Percentiles rank a stretch among this genome's conserved stretches.
These are phyloP conservation scores for Quillaja saponaria DNA, from an alignment of 306 rosid genomes.

Conservation along the genomic window DNA sequence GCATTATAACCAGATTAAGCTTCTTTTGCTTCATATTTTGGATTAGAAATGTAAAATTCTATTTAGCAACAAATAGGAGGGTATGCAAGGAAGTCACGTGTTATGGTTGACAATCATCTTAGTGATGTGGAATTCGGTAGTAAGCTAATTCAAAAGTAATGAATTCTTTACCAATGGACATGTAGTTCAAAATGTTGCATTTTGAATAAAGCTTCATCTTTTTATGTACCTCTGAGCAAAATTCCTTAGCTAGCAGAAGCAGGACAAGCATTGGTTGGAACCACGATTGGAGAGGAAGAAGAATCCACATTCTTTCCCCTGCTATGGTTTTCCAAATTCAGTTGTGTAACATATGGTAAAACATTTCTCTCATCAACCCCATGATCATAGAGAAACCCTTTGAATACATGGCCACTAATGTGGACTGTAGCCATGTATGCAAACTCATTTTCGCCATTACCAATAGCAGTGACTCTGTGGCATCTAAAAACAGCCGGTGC, in stretches of 20 bases:
- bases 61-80: no score
- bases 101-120: no score
- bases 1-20: no score
- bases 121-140: no score
- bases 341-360: conserved; percentile 48
- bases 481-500: conserved; percentile 75
- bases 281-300: conserved; percentile 46
- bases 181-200: no score
- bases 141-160: no score
- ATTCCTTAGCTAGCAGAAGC: conserved; percentile 50
- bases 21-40: no score
- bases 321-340: conserved; percentile 53
- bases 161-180: no score
- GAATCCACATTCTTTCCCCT: conserved; percentile 54
- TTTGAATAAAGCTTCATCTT: no score
- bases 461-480: conserved; percentile 73
- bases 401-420: conserved; percentile 77
- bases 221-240: conserved; percentile 13
- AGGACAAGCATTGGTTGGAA: conserved; percentile 47
- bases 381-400: conserved; percentile 84
- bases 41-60: no score
- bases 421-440: conserved; percentile 70
- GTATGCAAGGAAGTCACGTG: no score
- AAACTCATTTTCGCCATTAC: conserved; percentile 68
- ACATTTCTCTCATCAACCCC: conserved; percentile 53